phyloP scores from a whole-genome alignment of 352 stramenopile species.

The Pseudoperonospora humuli region DNA sequence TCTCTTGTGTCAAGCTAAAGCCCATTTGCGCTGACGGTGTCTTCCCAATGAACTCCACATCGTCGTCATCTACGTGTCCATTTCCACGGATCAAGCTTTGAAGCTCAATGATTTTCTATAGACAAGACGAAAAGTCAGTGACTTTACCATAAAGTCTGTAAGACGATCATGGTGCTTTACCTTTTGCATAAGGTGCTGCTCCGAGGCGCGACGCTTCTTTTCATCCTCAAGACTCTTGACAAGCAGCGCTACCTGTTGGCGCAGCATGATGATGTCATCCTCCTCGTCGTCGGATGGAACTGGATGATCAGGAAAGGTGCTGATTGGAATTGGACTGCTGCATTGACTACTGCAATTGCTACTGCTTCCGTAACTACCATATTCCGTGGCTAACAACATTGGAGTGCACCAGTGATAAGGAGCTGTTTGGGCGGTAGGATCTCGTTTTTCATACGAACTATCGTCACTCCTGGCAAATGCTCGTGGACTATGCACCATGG shows the following conservation, averaged over 20 bases:
- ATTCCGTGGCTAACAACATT: conserved; percentile 13
- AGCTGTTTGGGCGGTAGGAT: conserved; percentile 15
- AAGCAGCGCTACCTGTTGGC: conserved; percentile 50
- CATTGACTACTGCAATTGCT: conserved; percentile 24
- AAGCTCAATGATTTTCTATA: conserved; percentile 68
- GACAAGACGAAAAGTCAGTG: conserved; percentile 1
- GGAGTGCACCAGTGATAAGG: conserved; percentile 19
- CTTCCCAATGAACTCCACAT: conserved; percentile 6
- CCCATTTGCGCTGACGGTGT: conserved; percentile 1
- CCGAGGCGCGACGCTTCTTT: conserved; percentile 51
- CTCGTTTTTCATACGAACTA: conserved; percentile 10
- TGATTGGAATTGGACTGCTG: conserved; percentile 20
- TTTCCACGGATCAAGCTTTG: conserved; percentile 53
- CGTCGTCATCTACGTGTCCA: conserved; percentile 30
- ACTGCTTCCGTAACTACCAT: conserved; percentile 20
- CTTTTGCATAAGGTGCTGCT: conserved; percentile 63
- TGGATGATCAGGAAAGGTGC: conserved; percentile 11
- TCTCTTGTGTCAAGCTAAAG: conserved; percentile 7
- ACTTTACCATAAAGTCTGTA: not conserved
- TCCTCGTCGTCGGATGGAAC: conserved; percentile 27
- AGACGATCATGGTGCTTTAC: conserved; percentile 17
- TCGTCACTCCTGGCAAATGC: conserved; percentile 19
- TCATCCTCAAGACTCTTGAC: conserved; percentile 52
- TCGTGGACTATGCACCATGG: conserved; percentile 30
- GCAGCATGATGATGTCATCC: conserved; percentile 31